phyloP scores from a whole-genome alignment of 495 filamentous ascomycete genomes.

The Ramalina peruviana region DNA sequence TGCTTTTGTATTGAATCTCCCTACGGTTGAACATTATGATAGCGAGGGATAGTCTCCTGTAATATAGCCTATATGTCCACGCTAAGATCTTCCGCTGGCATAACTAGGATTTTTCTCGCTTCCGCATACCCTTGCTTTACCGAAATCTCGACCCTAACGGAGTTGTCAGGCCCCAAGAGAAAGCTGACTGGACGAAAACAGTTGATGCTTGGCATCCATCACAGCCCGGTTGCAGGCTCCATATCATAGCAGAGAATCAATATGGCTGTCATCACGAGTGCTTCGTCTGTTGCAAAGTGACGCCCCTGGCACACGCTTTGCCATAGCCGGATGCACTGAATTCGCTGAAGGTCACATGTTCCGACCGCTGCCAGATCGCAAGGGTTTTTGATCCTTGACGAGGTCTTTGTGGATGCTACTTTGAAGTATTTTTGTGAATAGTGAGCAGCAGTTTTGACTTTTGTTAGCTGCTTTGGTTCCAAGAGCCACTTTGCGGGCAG shows the following conservation, averaged over 20 bases:
- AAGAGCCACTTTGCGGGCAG: too few species aligned
- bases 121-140: slow-evolving; percentile 15
- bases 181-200: background rate
- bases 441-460: too few species aligned
- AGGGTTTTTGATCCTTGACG: too few species aligned
- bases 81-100: background rate
- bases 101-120: background rate
- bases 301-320: slow-evolving; percentile 5
- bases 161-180: slow-evolving; percentile 20
- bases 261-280: background rate
- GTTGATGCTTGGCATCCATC: slow-evolving; percentile 1
- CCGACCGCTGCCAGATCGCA: too few species aligned
- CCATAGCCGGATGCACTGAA: slow-evolving; percentile 17
- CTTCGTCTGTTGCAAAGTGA: slow-evolving; percentile 7
- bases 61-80: background rate
- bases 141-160: slow-evolving; percentile 20
- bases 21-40: too few species aligned
- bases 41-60: too few species aligned
- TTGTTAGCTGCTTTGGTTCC: too few species aligned
- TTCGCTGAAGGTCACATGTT: background rate
- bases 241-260: slow-evolving; percentile 8
- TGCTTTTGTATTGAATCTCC: too few species aligned
- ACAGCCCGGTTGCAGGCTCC: slow-evolving; percentile 9
- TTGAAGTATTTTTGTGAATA: too few species aligned
- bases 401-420: too few species aligned